Conservation (phyloP, 2,329 filamentous ascomycete species). For the Fusarium sp. region DNA sequence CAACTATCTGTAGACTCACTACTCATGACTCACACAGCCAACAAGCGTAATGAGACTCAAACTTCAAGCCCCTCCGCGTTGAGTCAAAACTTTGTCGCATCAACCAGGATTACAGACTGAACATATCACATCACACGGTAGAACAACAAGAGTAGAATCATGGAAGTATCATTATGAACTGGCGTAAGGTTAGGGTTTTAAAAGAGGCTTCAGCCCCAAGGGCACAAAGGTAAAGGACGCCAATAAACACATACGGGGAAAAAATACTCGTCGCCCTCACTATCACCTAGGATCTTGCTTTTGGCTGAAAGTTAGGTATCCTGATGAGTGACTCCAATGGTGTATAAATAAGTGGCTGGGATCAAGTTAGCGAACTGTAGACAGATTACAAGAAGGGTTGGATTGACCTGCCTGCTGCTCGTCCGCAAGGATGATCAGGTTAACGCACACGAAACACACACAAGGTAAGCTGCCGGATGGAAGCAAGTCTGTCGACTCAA, state of each 20-base stretch:
- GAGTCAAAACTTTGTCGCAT: not conserved
- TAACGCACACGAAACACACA: not conserved
- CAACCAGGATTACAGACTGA: not conserved
- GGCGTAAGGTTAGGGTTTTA: fast-evolving
- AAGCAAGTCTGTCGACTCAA: not conserved
- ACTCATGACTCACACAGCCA: not conserved
- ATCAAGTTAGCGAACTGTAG: not conserved
- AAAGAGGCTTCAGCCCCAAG: not conserved
- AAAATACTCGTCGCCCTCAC: not conserved
- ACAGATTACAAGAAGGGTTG: not conserved
- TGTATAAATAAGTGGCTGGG: not conserved
- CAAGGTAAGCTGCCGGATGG: not conserved
- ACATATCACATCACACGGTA: not conserved
- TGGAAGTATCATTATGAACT: not conserved
- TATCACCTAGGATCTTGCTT: not conserved
- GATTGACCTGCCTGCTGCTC: not conserved
- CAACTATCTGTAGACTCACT: not conserved
- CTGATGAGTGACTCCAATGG: not conserved
- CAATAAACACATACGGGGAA: not conserved
- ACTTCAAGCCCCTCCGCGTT: not conserved
- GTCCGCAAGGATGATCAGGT: not conserved
- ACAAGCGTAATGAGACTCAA: not conserved
- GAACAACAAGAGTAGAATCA: not conserved
- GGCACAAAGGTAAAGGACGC: not conserved
- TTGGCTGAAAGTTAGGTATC: not conserved